These are phyloP conservation scores for Penicillium sp. DNA, from an alignment of 2,329 filamentous ascomycete genomes.

Conservation along the genomic window DNA sequence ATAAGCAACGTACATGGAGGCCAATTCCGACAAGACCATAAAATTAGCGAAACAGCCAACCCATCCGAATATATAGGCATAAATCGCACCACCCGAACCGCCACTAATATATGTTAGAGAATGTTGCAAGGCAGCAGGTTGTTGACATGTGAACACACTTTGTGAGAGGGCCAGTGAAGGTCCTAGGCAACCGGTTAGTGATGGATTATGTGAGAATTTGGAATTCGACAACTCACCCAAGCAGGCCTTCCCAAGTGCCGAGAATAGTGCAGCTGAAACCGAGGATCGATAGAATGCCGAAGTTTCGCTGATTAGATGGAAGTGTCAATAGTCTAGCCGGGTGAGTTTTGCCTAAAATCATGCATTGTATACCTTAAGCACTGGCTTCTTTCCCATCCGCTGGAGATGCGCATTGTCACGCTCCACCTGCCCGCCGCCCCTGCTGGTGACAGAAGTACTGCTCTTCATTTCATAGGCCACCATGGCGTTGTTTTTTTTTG, in stretches of 20 bases:
- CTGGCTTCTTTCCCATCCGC: slow-evolving; percentile 10
- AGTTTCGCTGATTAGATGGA: slow-evolving; percentile 34
- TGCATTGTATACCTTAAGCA: background rate
- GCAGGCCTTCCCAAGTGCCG: slow-evolving; percentile 41
- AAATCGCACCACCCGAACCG: slow-evolving; percentile 30
- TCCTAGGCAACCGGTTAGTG: background rate
- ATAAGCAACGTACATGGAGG: slow-evolving; percentile 26
- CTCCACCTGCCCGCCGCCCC: background rate
- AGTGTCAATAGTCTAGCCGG: background rate
- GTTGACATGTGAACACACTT: slow-evolving; percentile 10
- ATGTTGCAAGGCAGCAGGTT: background rate
- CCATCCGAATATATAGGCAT: slow-evolving; percentile 33
- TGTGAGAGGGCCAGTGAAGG: slow-evolving; percentile 8
- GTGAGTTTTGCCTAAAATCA: background rate
- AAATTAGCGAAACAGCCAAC: slow-evolving; percentile 22
- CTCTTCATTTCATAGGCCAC: slow-evolving; percentile 1
- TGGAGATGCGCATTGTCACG: slow-evolving; percentile 7
- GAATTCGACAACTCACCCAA: slow-evolving; percentile 29
- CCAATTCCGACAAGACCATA: slow-evolving; percentile 29
- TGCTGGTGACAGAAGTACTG: background rate
- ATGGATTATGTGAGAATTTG: background rate
- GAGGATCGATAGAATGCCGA: slow-evolving; percentile 40
- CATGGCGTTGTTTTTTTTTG: background rate
- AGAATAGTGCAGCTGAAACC: slow-evolving; percentile 43
- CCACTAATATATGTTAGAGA: slow-evolving; percentile 19